Percentiles rank a stretch among this genome's conserved stretches.
Conservation (phyloP, 768 basidiomycete genomes). For the Suillus luteus region DNA sequence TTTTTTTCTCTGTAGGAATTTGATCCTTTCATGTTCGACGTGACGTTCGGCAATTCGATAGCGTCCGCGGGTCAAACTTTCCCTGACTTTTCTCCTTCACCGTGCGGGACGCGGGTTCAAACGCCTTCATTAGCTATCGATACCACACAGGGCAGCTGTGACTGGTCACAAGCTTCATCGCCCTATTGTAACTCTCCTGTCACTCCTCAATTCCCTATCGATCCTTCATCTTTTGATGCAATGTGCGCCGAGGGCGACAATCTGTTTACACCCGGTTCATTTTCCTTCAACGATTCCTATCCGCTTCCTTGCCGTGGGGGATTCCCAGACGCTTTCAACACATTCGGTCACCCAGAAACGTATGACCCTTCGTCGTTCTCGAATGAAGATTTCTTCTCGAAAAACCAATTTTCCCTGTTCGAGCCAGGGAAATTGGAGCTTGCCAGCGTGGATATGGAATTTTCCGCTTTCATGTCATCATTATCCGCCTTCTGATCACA, state of each 20-base stretch:
- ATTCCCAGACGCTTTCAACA: constrained; percentile 24
- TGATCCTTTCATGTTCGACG: constrained; percentile 32
- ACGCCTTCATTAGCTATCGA: constrained; percentile 42
- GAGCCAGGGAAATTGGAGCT: constrained; percentile 25
- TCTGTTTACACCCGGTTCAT: constrained; percentile 23
- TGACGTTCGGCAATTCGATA: constrained; percentile 33
- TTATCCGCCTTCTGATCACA: constrained; percentile 32
- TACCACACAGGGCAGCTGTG: constrained; percentile 34
- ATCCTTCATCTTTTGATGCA: constrained; percentile 27
- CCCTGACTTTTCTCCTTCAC: constrained; percentile 24
- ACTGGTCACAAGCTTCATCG: constrained; percentile 47
- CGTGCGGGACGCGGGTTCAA: constrained; percentile 25
- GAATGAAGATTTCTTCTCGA: constrained; percentile 30
- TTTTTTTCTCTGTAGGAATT: constrained; percentile 23
- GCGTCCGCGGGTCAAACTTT: constrained; percentile 19
- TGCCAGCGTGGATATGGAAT: constrained; percentile 26
- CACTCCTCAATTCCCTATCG: constrained; percentile 43
- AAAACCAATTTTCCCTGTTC: constrained; percentile 27
- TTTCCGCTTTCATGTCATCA: constrained; percentile 35
- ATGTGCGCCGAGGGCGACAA: constrained; percentile 23
- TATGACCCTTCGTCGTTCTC: constrained; percentile 13
- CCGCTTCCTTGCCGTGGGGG: constrained; percentile 19
- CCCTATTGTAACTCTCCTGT: constrained; percentile 46
- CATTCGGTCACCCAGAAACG: constrained; percentile 19
- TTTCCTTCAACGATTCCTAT: constrained; percentile 19